These are phyloP conservation scores for Hypericum perforatum DNA, from an alignment of 345 rosid species.

Conservation along the genomic window DNA sequence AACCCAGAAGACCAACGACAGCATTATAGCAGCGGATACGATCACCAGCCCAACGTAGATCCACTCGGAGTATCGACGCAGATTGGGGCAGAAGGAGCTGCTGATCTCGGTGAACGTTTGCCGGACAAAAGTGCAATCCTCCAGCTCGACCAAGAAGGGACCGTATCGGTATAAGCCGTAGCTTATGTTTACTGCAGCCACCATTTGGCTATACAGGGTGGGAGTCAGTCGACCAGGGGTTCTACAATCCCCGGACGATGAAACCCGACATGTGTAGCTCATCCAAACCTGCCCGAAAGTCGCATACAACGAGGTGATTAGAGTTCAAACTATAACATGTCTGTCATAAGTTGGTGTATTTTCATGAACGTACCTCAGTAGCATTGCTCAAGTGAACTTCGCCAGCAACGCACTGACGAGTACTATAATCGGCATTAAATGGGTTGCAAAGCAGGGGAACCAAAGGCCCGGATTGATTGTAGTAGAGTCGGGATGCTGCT, in stretches of 20 bases:
- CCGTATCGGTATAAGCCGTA: slow-evolving; percentile 61
- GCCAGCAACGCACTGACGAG: slow-evolving; percentile 43
- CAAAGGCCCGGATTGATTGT: slow-evolving; percentile 81
- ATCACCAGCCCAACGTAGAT: too few species aligned
- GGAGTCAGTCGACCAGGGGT: slow-evolving; percentile 81
- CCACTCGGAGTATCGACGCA: too few species aligned
- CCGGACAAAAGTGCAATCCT: slow-evolving; percentile 73
- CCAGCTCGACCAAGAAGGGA: slow-evolving; percentile 66
- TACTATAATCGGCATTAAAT: slow-evolving; percentile 52
- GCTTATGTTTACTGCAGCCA: slow-evolving; percentile 66
- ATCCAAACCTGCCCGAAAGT: slow-evolving; percentile 49
- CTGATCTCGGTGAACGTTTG: slow-evolving; percentile 54
- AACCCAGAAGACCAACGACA: too few species aligned
- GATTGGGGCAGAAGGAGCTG: background rate
- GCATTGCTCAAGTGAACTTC: slow-evolving; percentile 59
- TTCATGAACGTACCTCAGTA: slow-evolving; percentile 37
- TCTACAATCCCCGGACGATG: slow-evolving; percentile 43
- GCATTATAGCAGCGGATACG: too few species aligned
- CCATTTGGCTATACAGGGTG: slow-evolving; percentile 46
- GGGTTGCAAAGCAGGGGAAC: slow-evolving; percentile 84
- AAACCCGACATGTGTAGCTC: slow-evolving; percentile 39
- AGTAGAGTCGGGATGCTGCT: slow-evolving; percentile 27
- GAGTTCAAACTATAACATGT: background rate
- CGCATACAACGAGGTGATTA: background rate
- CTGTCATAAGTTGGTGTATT: too few species aligned